phyloP scores from a whole-genome alignment of 805 yeast species.

The Metschnikowia kofuensis region DNA sequence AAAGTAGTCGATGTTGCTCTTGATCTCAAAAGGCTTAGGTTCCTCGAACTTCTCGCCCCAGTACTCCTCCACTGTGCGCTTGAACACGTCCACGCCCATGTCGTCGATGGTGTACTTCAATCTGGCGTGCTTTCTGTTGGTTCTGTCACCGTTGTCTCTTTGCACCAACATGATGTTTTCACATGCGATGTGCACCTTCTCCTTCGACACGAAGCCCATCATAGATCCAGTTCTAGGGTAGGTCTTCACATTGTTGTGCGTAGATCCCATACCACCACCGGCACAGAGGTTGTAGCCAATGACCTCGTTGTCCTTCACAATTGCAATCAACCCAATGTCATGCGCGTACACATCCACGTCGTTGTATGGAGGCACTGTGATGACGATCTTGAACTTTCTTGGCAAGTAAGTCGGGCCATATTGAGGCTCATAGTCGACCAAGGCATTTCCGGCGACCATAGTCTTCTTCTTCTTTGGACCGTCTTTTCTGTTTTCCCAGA shows the following conservation, averaged over 20 bases:
- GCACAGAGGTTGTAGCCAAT: conserved; percentile 84
- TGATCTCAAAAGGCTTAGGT: conserved; percentile 70
- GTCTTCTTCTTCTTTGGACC: conserved; percentile 83
- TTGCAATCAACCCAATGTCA: conserved; percentile 90
- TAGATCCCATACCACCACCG: conserved; percentile 99
- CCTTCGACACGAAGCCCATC: conserved; percentile 71
- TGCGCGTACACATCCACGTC: conserved; percentile 97
- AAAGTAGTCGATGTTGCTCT: conserved; percentile 84
- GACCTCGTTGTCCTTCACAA: conserved; percentile 62
- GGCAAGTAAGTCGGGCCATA: conserved; percentile 88
- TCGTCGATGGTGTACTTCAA: conserved; percentile 95
- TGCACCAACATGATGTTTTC: conserved; percentile 92
- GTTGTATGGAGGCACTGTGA: conserved; percentile 93
- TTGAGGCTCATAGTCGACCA: conserved; percentile 80
- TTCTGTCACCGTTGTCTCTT: conserved; percentile 92
- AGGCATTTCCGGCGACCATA: conserved; percentile 80
- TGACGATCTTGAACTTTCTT: conserved; percentile 91
- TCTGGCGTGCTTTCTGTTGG: conserved; percentile 96
- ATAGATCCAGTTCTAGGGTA: conserved; percentile 92
- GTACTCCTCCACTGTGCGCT: conserved; percentile 74
- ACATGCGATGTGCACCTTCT: conserved; percentile 71
- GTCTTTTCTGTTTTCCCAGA: conserved; percentile 61
- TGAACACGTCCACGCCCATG: conserved; percentile 83
- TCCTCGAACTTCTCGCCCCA: conserved; percentile 74
- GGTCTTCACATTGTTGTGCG: conserved; percentile 94